Percentiles rank a stretch among this genome's conserved stretches.
phyloP scores from a whole-genome alignment of 306 rosid genomes.

The Chamaecrista fasciculata region DNA sequence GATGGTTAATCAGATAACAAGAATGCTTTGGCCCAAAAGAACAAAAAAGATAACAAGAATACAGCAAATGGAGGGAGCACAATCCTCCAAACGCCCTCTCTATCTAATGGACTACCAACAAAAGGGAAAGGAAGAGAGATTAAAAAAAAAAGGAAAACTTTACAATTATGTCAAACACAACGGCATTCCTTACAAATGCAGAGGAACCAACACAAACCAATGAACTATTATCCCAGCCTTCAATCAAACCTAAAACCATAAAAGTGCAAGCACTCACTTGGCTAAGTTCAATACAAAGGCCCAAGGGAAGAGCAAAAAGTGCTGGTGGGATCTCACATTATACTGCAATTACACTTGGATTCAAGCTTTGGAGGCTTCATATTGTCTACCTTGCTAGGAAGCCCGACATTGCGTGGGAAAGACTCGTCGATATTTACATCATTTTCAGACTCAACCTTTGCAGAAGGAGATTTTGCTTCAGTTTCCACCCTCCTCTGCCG shows the following conservation, averaged over 20 bases:
- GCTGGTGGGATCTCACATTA: constrained; percentile 64
- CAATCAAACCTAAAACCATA: too few relatives aligned
- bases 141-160: constrained; percentile 39
- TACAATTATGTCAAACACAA: constrained; percentile 68
- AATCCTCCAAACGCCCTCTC: constrained; percentile 43
- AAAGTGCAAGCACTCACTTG: too few relatives aligned
- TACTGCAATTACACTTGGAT: constrained; percentile 89
- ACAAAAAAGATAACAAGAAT: constrained; percentile 49
- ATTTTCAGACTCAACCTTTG: constrained; percentile 55
- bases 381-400: constrained; percentile 69
- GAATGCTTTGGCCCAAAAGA: too few relatives aligned
- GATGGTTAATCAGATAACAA: constrained; percentile 44
- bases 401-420: constrained; percentile 47
- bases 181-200: constrained; percentile 59
- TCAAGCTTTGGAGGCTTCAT: constrained; percentile 85
- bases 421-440: constrained; percentile 65
- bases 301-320: constrained; percentile 28
- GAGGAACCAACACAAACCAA: constrained; percentile 41
- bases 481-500: constrained; percentile 52
- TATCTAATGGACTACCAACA: constrained; percentile 46
- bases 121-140: not conserved
- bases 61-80: constrained; percentile 47
- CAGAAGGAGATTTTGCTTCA: constrained; percentile 45
- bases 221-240: constrained; percentile 43
- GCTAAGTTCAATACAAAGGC: constrained; percentile 28